Percentiles rank a stretch among this genome's conserved stretches.
These are phyloP conservation scores for Blastobotrys persicus DNA, from an alignment of 1,139 yeast species.

Conservation along the genomic window DNA sequence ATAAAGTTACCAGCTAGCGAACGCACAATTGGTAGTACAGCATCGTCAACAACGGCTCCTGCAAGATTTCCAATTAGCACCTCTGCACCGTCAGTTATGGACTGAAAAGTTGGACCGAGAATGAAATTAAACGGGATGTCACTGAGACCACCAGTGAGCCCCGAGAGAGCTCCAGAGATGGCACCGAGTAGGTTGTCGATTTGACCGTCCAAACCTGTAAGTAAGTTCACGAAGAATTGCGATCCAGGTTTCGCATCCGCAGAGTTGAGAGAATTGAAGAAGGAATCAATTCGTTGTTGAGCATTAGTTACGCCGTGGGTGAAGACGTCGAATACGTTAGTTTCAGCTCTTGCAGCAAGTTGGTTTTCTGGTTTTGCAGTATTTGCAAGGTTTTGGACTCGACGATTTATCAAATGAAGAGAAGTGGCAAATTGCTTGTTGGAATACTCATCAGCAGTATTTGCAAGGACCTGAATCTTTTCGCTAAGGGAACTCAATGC, in stretches of 20 bases:
- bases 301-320: constrained; percentile 25
- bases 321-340: constrained; percentile 3
- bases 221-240: constrained; percentile 28
- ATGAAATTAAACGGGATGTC: constrained; percentile 26
- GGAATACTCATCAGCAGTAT: constrained; percentile 1
- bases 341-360: constrained; percentile 4
- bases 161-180: constrained; percentile 27
- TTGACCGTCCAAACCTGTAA: constrained; percentile 37
- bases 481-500: background rate
- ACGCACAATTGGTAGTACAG: constrained; percentile 23
- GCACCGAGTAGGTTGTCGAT: constrained; percentile 33
- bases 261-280: constrained; percentile 25
- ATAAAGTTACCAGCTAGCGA: constrained; percentile 24
- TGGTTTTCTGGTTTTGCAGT: constrained; percentile 3
- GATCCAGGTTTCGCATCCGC: constrained; percentile 30
- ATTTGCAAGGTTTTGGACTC: constrained; percentile 2
- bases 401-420: constrained; percentile 3
- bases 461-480: constrained; percentile 1
- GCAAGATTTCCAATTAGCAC: constrained; percentile 32
- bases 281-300: constrained; percentile 29
- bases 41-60: constrained; percentile 29
- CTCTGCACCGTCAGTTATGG: constrained; percentile 36
- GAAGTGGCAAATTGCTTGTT: constrained; percentile 11
- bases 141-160: constrained; percentile 31
- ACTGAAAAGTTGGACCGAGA: constrained; percentile 35